Evolutionary conservation across 2,329 filamentous ascomycete genomes (phyloP), one percentile per base, ranked within the genome.

Genomic region (Fusarium hostae): DNA sequence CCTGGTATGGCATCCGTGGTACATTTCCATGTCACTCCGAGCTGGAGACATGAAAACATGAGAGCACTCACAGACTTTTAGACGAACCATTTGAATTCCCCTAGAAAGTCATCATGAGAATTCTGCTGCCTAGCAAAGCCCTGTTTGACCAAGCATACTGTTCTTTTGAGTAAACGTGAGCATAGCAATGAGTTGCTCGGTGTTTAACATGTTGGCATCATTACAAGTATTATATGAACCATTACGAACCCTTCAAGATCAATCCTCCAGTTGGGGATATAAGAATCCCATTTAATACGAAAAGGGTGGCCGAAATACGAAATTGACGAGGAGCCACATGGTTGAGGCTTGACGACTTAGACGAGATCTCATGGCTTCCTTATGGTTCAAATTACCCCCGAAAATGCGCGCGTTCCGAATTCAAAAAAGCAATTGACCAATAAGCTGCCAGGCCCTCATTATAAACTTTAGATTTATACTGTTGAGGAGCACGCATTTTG

Each of bases 161-260:
- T 9, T 22, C 28, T 32, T 48, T 15, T 13, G n/a, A 32, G 20
- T 12, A 9, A 30, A 32, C 5, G 7, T 12, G 13, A 15, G 8
- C 3, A 6, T 10, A 13, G 8, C 45, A 32, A 32, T 18, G 45
- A 22, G n/a, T 12, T 10, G 11, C 28, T 24, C 18, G 15, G 9
- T 50, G 8, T 24, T 13, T 3, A 13, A 2, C 28, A 50, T 34
- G 5, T 8, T 26, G 24, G 13, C 15, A 52, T n/a, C 5, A 12
- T 6, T 52, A 2, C 9, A 26, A n/a, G 24, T 3, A n/a, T 7
- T 26, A 28, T 16, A 16, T 1, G 6, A 20, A 8, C 12, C 9
- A 26, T 6, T 20, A 3, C 1, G 2, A 11, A 11, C 16, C 5
- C 24, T n/a, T n/a, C 16, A 11, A 8, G 3, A 15, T 11, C n/a